Base-by-base conservation (phyloP, 2,329 filamentous ascomycete genomes). In the Sporothrix pseudoabietina region DNA sequence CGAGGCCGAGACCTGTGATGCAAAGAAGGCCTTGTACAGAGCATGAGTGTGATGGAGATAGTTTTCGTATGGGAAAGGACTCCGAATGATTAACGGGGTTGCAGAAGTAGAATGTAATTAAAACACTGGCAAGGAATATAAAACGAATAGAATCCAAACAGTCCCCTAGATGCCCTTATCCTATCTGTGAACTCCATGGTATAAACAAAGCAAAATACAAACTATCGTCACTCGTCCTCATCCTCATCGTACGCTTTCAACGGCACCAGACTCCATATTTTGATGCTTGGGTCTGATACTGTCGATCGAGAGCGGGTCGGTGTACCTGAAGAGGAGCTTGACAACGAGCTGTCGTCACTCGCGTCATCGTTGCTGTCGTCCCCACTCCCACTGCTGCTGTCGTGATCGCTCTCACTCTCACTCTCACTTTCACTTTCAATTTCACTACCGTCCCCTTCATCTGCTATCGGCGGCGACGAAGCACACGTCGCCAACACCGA, bases 401-500 rank as follows among this genome's bases (percentile, higher is more conserved):
- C 55, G 10, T 63, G n/a, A 12, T 32, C 72, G 10, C 68, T 69
- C 32, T 69, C 69, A 65, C 76, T 70, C 74, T 81, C 80, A 52
- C 55, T 30, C 22, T 35, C 72, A 14, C 68, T 69, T 22, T 69
- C 69, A 65, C 76, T 71, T 74, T 35, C 72, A 14, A 65, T 69
- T 26, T 69, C 70, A 63, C 76, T 71, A 78, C 10, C 74, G 74
- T 81, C 59, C 6, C 73, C 66, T 16, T 73, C 74, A 16, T 72
- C 69, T n/a, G 72, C 54, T 16, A 74, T 35, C 6, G 70, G 54
- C 10, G 87, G 89, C 1, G 85, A 84, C 1, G 87, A 87, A 0
- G 87, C 86, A 77, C 87, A 89, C 0, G 87, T 89, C 26, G 85
- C 87, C 19, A 85, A 80, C 0, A 89, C 87, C 0, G 87, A 86